phyloP scores from a whole-genome alignment of 1,139 yeast genomes.

The Debaryomyces robertsiae region DNA sequence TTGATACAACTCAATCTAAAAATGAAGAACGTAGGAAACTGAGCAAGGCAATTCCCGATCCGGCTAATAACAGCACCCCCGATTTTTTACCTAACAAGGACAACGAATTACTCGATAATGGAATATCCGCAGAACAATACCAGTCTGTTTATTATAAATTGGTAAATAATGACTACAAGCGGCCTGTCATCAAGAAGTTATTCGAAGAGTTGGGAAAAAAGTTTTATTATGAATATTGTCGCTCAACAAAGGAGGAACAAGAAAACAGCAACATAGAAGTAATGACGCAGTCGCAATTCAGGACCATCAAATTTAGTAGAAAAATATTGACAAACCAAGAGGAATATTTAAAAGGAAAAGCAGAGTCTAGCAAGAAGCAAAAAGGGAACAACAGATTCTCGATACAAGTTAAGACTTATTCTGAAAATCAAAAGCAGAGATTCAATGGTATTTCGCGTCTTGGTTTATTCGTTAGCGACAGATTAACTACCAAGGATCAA shows the following conservation, averaged over 20 bases:
- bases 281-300: slow-evolving; percentile 31
- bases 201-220: slow-evolving; percentile 27
- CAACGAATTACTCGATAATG: slow-evolving; percentile 44
- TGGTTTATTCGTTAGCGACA: slow-evolving; percentile 57
- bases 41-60: background rate
- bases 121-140: slow-evolving; percentile 49
- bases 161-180: slow-evolving; percentile 50
- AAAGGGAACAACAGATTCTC: slow-evolving; percentile 28
- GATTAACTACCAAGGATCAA: slow-evolving; percentile 20
- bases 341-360: slow-evolving; percentile 30
- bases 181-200: slow-evolving; percentile 32
- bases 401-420: slow-evolving; percentile 47
- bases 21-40: slow-evolving; percentile 12
- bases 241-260: slow-evolving; percentile 18
- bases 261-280: slow-evolving; percentile 22
- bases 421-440: slow-evolving; percentile 60
- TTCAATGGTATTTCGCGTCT: slow-evolving; percentile 74
- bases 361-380: slow-evolving; percentile 24
- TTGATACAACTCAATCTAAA: slow-evolving; percentile 8
- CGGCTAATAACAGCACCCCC: slow-evolving; percentile 3
- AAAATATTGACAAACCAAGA: slow-evolving; percentile 37
- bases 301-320: slow-evolving; percentile 32
- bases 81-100: slow-evolving; percentile 38
- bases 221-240: slow-evolving; percentile 18
- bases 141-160: slow-evolving; percentile 54